Percentiles rank a stretch among this genome's conserved stretches.
phyloP scores from a whole-genome alignment of 2,329 filamentous ascomycete genomes.

The Talaromyces rugulosus region DNA sequence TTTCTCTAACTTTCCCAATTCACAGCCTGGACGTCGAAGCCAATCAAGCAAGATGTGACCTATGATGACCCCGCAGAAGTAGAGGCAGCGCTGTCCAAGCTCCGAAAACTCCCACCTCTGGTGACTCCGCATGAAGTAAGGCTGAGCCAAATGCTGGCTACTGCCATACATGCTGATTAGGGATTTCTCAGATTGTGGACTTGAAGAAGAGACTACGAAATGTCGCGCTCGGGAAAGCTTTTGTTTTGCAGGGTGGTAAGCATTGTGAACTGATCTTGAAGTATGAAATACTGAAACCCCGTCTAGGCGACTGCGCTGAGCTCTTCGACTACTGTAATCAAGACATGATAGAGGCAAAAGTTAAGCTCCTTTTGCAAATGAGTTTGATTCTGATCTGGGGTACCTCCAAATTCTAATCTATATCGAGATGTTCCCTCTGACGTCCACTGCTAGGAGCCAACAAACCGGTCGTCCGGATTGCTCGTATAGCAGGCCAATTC shows the following conservation, averaged over 20 bases:
- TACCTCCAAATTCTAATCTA: conserved; percentile 23
- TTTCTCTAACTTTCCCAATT: background rate
- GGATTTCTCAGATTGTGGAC: conserved; percentile 57
- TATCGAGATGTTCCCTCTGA: conserved; percentile 25
- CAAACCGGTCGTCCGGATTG: conserved; percentile 85
- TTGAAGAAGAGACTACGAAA: conserved; percentile 76
- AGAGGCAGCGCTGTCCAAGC: conserved; percentile 35
- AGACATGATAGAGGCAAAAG: conserved; percentile 86
- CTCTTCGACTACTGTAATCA: conserved; percentile 95
- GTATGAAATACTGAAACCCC: background rate
- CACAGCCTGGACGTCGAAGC: conserved; percentile 40
- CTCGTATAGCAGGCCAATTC: conserved; percentile 94
- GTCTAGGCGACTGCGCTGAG: conserved; percentile 75
- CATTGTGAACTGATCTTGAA: conserved; percentile 1
- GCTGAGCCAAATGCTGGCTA: background rate
- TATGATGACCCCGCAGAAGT: conserved; percentile 42
- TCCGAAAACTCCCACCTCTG: conserved; percentile 43
- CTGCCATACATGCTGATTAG: background rate
- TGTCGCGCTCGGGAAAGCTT: conserved; percentile 85
- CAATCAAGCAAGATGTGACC: conserved; percentile 44
- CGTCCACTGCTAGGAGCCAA: conserved; percentile 44
- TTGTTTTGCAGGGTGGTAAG: conserved; percentile 82
- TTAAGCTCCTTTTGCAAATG: conserved; percentile 96
- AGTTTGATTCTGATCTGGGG: conserved; percentile 91
- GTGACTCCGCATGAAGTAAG: conserved; percentile 44